These are phyloP conservation scores for Cladobotryum mycophilum DNA, from an alignment of 2,329 filamentous ascomycete species.

Conservation along the genomic window DNA sequence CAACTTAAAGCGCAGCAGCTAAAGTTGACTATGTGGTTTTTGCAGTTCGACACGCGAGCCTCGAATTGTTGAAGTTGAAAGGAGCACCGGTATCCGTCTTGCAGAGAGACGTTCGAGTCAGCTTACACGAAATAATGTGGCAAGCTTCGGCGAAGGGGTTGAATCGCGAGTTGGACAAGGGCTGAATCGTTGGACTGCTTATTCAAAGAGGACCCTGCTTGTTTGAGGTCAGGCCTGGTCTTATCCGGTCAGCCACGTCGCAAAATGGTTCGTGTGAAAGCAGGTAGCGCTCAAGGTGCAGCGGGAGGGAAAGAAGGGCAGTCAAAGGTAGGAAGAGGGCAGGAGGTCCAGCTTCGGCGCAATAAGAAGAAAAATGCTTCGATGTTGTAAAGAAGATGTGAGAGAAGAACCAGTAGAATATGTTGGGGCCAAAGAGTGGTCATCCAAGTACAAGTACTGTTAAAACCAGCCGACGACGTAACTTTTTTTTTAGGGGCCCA, in stretches of 20 bases:
- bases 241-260: constrained; percentile 20
- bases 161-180: constrained; percentile 8
- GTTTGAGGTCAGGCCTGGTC: constrained; percentile 23
- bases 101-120: constrained; percentile 8
- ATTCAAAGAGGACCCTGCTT: constrained; percentile 12
- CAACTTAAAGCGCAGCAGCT: constrained; percentile 1
- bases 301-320: constrained; percentile 11
- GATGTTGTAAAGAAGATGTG: constrained; percentile 5
- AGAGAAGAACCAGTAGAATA: not conserved
- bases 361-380: constrained; percentile 12
- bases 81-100: constrained; percentile 1
- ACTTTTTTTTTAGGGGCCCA: constrained; percentile 17
- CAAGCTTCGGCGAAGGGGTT: constrained; percentile 3
- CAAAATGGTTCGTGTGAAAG: constrained; percentile 11
- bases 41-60: constrained; percentile 2
- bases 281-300: not conserved
- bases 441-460: constrained; percentile 8
- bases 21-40: not conserved
- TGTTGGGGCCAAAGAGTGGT: constrained; percentile 10
- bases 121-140: constrained; percentile 1
- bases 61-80: constrained; percentile 3
- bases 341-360: constrained; percentile 6
- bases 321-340: constrained; percentile 17
- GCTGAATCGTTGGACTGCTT: constrained; percentile 3
- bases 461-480: constrained; percentile 14